phyloP scores from a whole-genome alignment of 2,329 filamentous ascomycete genomes.

The Camillea tinctor region DNA sequence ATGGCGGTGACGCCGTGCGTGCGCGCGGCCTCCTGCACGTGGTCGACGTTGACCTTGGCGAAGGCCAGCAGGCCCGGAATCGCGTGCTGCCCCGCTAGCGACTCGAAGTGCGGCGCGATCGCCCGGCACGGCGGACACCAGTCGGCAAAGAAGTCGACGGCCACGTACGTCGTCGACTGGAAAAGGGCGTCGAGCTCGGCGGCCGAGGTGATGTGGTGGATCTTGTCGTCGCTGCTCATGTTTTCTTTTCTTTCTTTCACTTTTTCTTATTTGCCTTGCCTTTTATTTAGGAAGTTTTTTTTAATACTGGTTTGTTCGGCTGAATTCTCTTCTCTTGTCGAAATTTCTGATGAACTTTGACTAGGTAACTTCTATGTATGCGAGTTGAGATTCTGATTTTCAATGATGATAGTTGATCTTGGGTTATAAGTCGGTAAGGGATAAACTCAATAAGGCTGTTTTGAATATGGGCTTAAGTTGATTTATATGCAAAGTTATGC shows the following conservation, averaged over 20 bases:
- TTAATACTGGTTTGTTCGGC: too few relatives aligned
- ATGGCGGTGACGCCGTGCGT: conserved; percentile 54
- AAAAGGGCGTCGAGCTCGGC: conserved; percentile 51
- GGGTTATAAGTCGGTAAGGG: too few relatives aligned
- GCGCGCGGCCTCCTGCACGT: conserved; percentile 47
- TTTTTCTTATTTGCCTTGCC: too few relatives aligned
- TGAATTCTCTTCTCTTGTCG: too few relatives aligned
- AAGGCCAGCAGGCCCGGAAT: conserved; percentile 48
- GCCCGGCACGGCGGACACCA: conserved; percentile 63
- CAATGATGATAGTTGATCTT: too few relatives aligned
- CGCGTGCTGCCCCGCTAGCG: conserved; percentile 43
- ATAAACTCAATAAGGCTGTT: too few relatives aligned
- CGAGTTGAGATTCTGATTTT: too few relatives aligned
- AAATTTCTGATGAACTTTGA: too few relatives aligned
- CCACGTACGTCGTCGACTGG: conserved; percentile 47
- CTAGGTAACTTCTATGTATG: too few relatives aligned
- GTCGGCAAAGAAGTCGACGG: conserved; percentile 57
- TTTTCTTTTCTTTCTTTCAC: not conserved
- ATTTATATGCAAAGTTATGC: too few relatives aligned
- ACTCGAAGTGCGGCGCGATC: conserved; percentile 54
- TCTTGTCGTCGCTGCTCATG: conserved; percentile 14
- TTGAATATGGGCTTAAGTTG: too few relatives aligned
- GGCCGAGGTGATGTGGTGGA: conserved; percentile 41
- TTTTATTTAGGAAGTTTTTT: too few relatives aligned
- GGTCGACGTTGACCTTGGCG: conserved; percentile 60